Evolutionary conservation across 2,329 filamentous ascomycete species (phyloP), one percentile per base, ranked within the genome.

Genomic region (Aureobasidium sp.): DNA sequence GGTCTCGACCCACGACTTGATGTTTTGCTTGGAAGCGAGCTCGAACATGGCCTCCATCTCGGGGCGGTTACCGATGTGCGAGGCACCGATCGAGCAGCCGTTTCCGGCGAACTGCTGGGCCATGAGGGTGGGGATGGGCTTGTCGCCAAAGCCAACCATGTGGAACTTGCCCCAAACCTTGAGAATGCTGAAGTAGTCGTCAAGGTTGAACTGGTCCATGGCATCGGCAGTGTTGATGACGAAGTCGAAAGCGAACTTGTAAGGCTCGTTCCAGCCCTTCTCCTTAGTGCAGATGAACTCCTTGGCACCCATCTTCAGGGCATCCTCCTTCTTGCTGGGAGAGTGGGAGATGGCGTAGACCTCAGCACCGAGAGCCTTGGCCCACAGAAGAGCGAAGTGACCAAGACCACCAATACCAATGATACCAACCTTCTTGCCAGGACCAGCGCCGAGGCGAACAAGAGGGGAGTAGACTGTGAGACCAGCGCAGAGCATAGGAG

Each of bases 101-200:
- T 93, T 95, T 66, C 75, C 75, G 64, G 90, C 81, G 70, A 96
- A 87, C 71, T 85, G 84, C 79, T 92, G 88, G 56, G 88, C 87
- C 76, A 84, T 86, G 67, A 94, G 81, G 61, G 80, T 76, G 63
- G 89, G 84, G 12, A 90, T 84, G 48, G 87, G 85, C 65, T 90
- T 87, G 72, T 92, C 89, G 3, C 90, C 90, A 70, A 94, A 80
- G 46, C 89, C 90, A 60, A 93, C 88, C 69, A 83, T 89, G 73
- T 93, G 84, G 84, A 89, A 94, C 71, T 82, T 83, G 63, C 88
- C 89, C 77, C 92, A 89, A 63, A 93, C 86, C 75, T 93, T 91
- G 72, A 95, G 82, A 69, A 92, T 83, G 65, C 83, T 84, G 70
- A 95, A 84, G 78, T 94, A 95, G 66, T 87, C 82, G 59, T 76